phyloP scores from a whole-genome alignment of 306 rosid species.

The Neltuma alba region DNA sequence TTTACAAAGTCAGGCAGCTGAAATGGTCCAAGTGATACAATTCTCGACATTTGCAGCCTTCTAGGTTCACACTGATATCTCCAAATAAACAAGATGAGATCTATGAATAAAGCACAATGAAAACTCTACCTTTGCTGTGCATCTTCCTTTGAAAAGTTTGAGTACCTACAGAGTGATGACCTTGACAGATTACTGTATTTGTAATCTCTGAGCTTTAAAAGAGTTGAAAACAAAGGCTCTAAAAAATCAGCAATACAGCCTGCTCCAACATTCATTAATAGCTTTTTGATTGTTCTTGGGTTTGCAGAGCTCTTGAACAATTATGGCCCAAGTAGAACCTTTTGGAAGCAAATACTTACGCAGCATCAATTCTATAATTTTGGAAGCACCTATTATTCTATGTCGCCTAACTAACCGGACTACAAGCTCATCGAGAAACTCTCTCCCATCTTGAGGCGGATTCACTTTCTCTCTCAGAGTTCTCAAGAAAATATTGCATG shows the following conservation, averaged over 20 bases:
- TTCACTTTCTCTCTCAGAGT: slow-evolving; percentile 61
- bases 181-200: slow-evolving; percentile 16
- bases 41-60: slow-evolving; percentile 2
- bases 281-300: slow-evolving; percentile 52
- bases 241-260: slow-evolving; percentile 50
- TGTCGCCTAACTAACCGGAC: slow-evolving; percentile 70
- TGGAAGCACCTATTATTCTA: slow-evolving; percentile 59
- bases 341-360: slow-evolving; percentile 64
- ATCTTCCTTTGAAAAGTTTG: slow-evolving; percentile 24
- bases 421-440: slow-evolving; percentile 84
- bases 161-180: slow-evolving; percentile 4
- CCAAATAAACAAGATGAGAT: slow-evolving; percentile 2
- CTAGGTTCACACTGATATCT: slow-evolving; percentile 20
- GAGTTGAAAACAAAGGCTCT: slow-evolving; percentile 28
- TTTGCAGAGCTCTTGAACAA: slow-evolving; percentile 66
- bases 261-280: slow-evolving; percentile 68
- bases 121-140: not conserved
- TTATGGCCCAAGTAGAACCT: slow-evolving; percentile 78
- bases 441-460: slow-evolving; percentile 86
- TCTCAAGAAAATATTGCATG: slow-evolving; percentile 81
- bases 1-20: not conserved
- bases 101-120: slow-evolving; percentile 7
- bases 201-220: slow-evolving; percentile 14
- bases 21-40: not conserved
- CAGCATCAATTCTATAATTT: slow-evolving; percentile 73